Evolutionary conservation across 2,329 filamentous ascomycete genomes (phyloP), one percentile per base, ranked within the genome.

Genomic region (Apiospora sp.): DNA sequence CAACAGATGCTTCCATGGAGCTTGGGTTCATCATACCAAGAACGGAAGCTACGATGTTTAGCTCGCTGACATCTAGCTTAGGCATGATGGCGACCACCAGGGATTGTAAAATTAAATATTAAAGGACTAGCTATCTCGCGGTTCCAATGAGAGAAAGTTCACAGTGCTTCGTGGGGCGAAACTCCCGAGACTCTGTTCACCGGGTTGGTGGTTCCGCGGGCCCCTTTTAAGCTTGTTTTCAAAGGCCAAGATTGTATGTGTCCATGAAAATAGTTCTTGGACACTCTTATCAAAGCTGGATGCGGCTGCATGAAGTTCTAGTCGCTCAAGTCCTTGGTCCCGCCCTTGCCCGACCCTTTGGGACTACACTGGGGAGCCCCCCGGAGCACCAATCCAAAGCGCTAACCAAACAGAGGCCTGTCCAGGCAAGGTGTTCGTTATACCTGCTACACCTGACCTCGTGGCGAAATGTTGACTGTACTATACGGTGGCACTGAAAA

Each of bases 11-110:
- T n/a, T n/a, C n/a, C n/a, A n/a, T n/a, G n/a, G n/a, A n/a, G n/a
- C n/a, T n/a, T n/a, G n/a, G n/a, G n/a, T n/a, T n/a, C n/a, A n/a
- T n/a, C n/a, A 72, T 77, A 86, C 86, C 85, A 70, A 87, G 76
- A 13, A 87, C 78, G 8, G 82, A 79, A 46, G 86, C 79, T 64
- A 88, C 85, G n/a, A 88, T 82, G 75, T 89, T 89, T 72, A 89
- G 83, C 75, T 88, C 86, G 68, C 84, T 87, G 14, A 87, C 76
- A 67, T 87, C 84, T 67, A 88, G 82, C 27, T 82, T 82, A 69
- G 85, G 85, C 85, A 87, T 87, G 71, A 67, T 78, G 68, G 4
- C 12, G 27, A 22, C 10, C 51, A 16, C 27, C 30, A 2, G 6
- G 3, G 19, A 1, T 22, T 34, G 51, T 8, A 10, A 19, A 13